Evolutionary conservation across 768 basidiomycete genomes (phyloP).

Genomic region (Tulasnella calospora): DNA sequence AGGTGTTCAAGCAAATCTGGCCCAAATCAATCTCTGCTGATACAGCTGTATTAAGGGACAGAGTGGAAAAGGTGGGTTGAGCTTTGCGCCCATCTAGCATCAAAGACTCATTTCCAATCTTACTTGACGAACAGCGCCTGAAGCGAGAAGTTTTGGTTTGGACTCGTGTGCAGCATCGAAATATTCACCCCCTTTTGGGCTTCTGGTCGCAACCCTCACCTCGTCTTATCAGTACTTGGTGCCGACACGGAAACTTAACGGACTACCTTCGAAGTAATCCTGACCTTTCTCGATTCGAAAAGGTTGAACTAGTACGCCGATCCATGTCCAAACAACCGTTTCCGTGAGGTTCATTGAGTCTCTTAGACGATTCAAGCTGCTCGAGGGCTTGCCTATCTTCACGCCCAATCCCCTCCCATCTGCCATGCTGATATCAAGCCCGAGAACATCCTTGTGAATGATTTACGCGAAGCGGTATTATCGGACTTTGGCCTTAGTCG

Average conservation of each 20-base stretch:
- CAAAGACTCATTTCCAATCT: too few relatives aligned
- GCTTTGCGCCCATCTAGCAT: too few relatives aligned
- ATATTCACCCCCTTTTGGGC: neutral
- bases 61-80: neutral
- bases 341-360: too few relatives aligned
- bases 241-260: neutral
- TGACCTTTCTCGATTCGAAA: too few relatives aligned
- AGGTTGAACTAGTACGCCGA: too few relatives aligned
- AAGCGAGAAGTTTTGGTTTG: neutral
- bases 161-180: neutral
- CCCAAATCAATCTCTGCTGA: slow-evolving; percentile 51
- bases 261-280: neutral
- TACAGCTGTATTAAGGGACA: neutral
- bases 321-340: too few relatives aligned
- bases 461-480: neutral
- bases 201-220: neutral
- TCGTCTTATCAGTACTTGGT: neutral
- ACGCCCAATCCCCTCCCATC: neutral
- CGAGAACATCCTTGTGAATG: neutral
- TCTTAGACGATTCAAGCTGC: neutral
- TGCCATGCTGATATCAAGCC: neutral
- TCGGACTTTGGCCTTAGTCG: neutral
- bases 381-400: neutral
- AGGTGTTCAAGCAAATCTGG: slow-evolving; percentile 77
- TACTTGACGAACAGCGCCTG: neutral